A percentile compares a stretch with the other conserved stretches of the same genome.
phyloP scores from a whole-genome alignment of 208 protist species.

The Vickermania ingenoplastis region DNA sequence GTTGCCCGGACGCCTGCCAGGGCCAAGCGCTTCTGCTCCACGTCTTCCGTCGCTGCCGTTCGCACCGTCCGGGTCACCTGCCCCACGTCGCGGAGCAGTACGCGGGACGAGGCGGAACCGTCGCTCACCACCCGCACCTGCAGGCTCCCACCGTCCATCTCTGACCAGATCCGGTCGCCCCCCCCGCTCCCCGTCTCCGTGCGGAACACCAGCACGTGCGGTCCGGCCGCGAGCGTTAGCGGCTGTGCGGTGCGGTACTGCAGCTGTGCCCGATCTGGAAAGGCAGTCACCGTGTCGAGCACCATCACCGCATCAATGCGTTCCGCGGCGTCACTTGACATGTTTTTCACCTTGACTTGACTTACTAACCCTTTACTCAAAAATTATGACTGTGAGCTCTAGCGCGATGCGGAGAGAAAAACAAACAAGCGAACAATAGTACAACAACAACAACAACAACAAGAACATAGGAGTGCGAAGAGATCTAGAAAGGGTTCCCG shows the following conservation, averaged over 20 bases:
- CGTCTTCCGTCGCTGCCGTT: not conserved
- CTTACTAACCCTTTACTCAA: no score
- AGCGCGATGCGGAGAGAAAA: not conserved
- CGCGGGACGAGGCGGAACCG: not conserved
- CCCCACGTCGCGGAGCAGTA: not conserved
- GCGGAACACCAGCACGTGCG: not conserved
- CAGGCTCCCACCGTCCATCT: no score
- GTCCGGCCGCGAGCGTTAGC: no score
- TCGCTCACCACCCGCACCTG: not conserved
- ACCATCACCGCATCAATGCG: not conserved
- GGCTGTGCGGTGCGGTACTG: no score
- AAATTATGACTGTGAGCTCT: not conserved
- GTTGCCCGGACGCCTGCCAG: not conserved
- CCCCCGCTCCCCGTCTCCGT: no score
- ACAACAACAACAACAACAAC: conserved; percentile 2
- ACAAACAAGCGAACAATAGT: not conserved
- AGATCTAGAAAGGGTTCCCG: not conserved
- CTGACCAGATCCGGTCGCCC: no score
- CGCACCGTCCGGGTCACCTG: not conserved
- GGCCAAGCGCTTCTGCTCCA: not conserved
- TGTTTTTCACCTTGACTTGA: no score
- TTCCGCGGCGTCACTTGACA: not conserved
- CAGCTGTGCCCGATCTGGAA: not conserved
- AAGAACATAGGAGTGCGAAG: not conserved
- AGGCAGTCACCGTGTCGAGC: not conserved